Base-by-base conservation (phyloP, 257 asterid species). In the Knoxia roxburghii region DNA sequence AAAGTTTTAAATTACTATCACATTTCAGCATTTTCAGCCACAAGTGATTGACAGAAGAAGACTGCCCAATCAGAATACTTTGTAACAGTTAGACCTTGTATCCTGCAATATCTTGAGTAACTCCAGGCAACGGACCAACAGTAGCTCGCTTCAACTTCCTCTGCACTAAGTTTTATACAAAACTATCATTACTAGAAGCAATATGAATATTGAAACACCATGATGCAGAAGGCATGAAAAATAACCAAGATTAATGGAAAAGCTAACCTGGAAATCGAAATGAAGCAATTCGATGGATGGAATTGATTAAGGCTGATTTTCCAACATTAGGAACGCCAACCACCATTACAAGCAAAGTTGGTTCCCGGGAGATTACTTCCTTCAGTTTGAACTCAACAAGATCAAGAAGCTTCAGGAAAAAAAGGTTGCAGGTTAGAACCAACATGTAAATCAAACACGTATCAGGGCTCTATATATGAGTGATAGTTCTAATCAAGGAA, bases 321-420 rank as follows among this genome's bases (percentile, higher is more conserved):
- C 98, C 98, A 74, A 92, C 98, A 82, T 89, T 92, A 27, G 98
- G 98, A 64, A 92, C 98, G 67, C 98, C 98, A 51, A 92, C 95
- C 65, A 92, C 98, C 85, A 89, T 84, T 73, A 89, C 95, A 71
- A 89, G 85, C 30, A 87, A 87, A 68, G 98, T 92, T 46, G 97
- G 98, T 80, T 92, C 95, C 81, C 76, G 86, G 48, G 84, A 75
- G 52, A 87, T 92, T 60, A 54, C 80, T 75, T 92, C 98, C 71
- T 86, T 92, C 80, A 89, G 68, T 78, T 89, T 92, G 87, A 76
- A 83, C 85, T 89, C 98, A 74, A 85, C 95, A 37, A 92, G 84
- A 72, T 89, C 91, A 46, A 92, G 95, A 79, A 92, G 98, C 98
- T 92, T 66, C 63, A 30, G 57, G 68, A 75, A 78, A n/a, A n/a